Evolutionary conservation across 257 asterid species (phyloP).

Genomic region (Asclepias syriaca): DNA sequence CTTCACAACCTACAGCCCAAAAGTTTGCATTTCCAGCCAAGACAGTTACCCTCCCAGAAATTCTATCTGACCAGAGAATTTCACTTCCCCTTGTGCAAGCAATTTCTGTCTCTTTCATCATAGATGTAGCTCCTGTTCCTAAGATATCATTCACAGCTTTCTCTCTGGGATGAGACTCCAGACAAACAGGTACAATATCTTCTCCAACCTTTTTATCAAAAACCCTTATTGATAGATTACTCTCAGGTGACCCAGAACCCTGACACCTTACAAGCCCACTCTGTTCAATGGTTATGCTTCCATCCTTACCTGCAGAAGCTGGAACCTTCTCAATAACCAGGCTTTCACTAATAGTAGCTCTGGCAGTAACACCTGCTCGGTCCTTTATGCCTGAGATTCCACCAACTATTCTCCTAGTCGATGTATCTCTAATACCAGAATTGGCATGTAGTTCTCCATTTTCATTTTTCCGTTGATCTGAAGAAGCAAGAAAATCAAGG

Average conservation of each 20-base stretch:
- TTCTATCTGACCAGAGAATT: constrained; percentile 83
- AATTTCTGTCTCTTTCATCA: constrained; percentile 76
- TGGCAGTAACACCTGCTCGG: constrained; percentile 64
- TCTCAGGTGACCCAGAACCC: constrained; percentile 27
- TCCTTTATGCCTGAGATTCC: constrained; percentile 51
- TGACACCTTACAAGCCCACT: constrained; percentile 35
- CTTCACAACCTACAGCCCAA: constrained; percentile 98
- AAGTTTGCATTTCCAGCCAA: constrained; percentile 94
- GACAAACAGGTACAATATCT: constrained; percentile 54
- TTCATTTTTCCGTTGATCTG: constrained; percentile 36
- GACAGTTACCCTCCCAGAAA: constrained; percentile 82
- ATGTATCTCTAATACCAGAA: constrained; percentile 40
- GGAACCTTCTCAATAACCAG: constrained; percentile 83
- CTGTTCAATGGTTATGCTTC: constrained; percentile 53
- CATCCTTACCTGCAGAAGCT: constrained; percentile 49
- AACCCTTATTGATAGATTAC: constrained; percentile 58
- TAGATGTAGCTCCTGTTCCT: constrained; percentile 51
- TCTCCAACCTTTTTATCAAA: constrained; percentile 69
- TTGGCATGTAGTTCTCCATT: constrained; percentile 35
- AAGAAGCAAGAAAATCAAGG: constrained; percentile 45
- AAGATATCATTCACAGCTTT: constrained; percentile 67
- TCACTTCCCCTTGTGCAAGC: constrained; percentile 57
- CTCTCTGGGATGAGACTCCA: constrained; percentile 90
- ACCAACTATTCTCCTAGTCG: constrained; percentile 38
- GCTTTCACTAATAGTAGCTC: constrained; percentile 74